Evolutionary conservation across 257 asterid genomes (phyloP), one percentile per base, ranked within the genome.

Genomic region (Petunia secreta): DNA sequence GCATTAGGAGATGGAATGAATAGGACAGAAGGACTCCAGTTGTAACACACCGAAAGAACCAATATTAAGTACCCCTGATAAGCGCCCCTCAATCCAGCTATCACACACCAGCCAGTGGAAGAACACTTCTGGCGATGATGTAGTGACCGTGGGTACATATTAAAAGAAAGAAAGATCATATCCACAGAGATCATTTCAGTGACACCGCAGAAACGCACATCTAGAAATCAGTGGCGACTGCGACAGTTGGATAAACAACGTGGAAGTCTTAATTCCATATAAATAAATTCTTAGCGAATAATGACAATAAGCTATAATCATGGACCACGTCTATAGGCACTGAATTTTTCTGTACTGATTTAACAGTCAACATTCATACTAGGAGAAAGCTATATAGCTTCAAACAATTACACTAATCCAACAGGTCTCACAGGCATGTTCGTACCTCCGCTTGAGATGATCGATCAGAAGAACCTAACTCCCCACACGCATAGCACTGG

Each of bases 381-480:
- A 25, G 25, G 25, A 71, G 34, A 13, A 9, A 44, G 62, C 62
- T 50, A 34, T 48, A 34, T 13, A 73, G 10, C 78, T 73, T 13
- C 78, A 73, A 34, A 34, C 62, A 50, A 73, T 36, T 50, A 46
- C 36, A 73, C 62, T 73, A 73, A 48, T 73, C 62, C 46, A 73
- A 46, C 62, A 73, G 44, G 36, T 50, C 46, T 11, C 46, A 50
- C 46, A 50, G 39, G 64, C 16, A n/a, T 59, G 38, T 59, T 16
- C 84, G 68, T 85, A 94, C 98, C 97, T 92, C 95, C 52, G 95
- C 90, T 80, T 91, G 88, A 67, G 93, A 86, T 75, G 89, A 87
- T 81, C 89, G 92, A 89, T 94, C 94, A 65, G 98, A 94, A 71
- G 97, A 92, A 63, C 98, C 98, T 84, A 94, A 84, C 80, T 90